These are phyloP conservation scores for Talaromyces amestolkiae DNA, from an alignment of 2,329 filamentous ascomycete species.

Conservation along the genomic window DNA sequence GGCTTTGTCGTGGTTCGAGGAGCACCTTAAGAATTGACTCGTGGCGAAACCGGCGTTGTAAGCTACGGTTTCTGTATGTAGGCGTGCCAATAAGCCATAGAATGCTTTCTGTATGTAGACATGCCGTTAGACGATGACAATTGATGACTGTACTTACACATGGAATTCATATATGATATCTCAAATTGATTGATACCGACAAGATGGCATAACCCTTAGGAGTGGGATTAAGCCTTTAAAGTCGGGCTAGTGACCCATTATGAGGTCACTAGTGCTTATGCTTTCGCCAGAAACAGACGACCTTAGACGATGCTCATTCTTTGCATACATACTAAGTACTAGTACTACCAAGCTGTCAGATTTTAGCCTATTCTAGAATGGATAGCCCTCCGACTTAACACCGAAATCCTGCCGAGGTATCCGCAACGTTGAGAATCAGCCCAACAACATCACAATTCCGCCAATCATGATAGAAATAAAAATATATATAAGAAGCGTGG, in stretches of 20 bases:
- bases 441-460: neutral
- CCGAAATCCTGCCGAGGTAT: conserved; percentile 5
- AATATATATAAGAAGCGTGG: neutral
- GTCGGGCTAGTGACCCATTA: too few relatives aligned
- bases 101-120: neutral
- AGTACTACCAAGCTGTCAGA: neutral
- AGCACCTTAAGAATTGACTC: conserved; percentile 14
- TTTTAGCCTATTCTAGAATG: neutral
- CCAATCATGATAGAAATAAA: neutral
- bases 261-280: too few relatives aligned
- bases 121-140: neutral
- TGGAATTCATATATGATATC: neutral
- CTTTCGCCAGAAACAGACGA: too few relatives aligned
- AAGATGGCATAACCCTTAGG: too few relatives aligned
- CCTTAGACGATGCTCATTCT: too few relatives aligned
- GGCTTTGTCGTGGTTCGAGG: conserved; percentile 64
- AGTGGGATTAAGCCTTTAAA: too few relatives aligned
- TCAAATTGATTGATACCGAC: too few relatives aligned
- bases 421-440: neutral
- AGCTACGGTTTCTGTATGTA: neutral
- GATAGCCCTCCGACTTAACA: neutral
- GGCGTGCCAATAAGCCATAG: too few relatives aligned
- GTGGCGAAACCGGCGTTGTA: neutral
- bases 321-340: too few relatives aligned
- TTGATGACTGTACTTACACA: neutral